phyloP scores from a whole-genome alignment of 1,139 yeast species.

The Blastobotrys petasosporus region DNA sequence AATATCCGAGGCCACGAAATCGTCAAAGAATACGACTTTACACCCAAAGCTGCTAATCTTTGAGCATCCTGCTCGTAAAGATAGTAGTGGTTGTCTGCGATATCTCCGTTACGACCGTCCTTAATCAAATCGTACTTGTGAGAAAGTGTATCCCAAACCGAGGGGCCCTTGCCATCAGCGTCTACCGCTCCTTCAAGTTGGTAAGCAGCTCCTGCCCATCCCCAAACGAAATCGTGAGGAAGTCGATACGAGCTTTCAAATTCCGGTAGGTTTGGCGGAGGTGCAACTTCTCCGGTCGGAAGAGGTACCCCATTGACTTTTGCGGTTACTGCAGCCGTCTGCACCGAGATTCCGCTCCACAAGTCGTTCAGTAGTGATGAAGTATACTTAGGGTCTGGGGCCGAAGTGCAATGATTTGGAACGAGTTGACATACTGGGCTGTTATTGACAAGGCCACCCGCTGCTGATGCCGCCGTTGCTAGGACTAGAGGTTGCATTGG shows the following conservation, averaged over 20 bases:
- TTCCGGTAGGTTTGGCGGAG: conserved; percentile 19
- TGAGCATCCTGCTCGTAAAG: conserved; percentile 35
- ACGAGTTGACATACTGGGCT: too few relatives aligned
- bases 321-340: conserved; percentile 14
- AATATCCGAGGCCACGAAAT: conserved; percentile 38
- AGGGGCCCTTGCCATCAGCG: conserved; percentile 36
- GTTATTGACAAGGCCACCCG: too few relatives aligned
- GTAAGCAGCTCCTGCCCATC: conserved; percentile 24
- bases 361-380: conserved; percentile 10
- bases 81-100: conserved; percentile 36
- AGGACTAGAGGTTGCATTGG: too few relatives aligned
- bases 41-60: conserved; percentile 35
- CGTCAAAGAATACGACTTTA: conserved; percentile 34
- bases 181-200: conserved; percentile 39
- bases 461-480: too few relatives aligned
- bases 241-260: conserved; percentile 11
- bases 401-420: neutral
- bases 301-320: conserved; percentile 16
- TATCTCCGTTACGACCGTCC: conserved; percentile 28
- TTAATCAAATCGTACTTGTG: conserved; percentile 16
- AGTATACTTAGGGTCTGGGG: conserved; percentile 9
- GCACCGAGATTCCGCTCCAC: conserved; percentile 14
- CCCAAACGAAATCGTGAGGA: conserved; percentile 24
- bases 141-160: conserved; percentile 29
- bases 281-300: conserved; percentile 15